These are phyloP conservation scores for Stellera chamaejasme DNA, from an alignment of 345 rosid genomes.

Conservation along the genomic window DNA sequence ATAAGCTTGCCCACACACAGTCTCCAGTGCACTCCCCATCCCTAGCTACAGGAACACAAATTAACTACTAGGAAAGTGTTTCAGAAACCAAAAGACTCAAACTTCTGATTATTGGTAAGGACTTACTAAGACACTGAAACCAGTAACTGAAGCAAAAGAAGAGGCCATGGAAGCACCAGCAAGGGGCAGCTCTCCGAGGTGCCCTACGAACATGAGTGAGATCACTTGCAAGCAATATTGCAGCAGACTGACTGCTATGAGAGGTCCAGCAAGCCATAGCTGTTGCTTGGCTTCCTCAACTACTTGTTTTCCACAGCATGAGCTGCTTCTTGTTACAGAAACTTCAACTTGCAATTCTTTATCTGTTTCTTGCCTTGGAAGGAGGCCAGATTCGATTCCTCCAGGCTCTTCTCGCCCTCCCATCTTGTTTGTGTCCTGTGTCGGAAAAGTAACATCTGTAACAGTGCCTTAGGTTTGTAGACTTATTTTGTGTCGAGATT, in stretches of 20 bases:
- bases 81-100: neutral
- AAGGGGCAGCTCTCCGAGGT: conserved; percentile 36
- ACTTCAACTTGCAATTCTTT: no score
- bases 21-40: conserved; percentile 64
- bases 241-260: conserved; percentile 27
- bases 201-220: conserved; percentile 40
- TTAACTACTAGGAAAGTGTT: no score
- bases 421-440: no score
- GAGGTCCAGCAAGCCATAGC: conserved; percentile 32
- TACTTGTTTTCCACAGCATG: conserved; percentile 1
- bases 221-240: conserved; percentile 35
- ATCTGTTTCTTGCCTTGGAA: no score
- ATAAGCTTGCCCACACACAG: conserved; percentile 59
- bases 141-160: conserved; percentile 39
- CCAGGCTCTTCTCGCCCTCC: no score
- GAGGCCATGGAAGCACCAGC: conserved; percentile 40
- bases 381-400: no score
- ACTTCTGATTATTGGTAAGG: neutral
- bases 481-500: no score
- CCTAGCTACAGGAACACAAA: conserved; percentile 31
- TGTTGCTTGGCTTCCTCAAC: conserved; percentile 31
- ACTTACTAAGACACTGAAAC: conserved; percentile 36
- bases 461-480: no score
- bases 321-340: no score
- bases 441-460: no score